These are phyloP conservation scores for Prunus yedoensis DNA, from an alignment of 331 rosid genomes.

Conservation along the genomic window DNA sequence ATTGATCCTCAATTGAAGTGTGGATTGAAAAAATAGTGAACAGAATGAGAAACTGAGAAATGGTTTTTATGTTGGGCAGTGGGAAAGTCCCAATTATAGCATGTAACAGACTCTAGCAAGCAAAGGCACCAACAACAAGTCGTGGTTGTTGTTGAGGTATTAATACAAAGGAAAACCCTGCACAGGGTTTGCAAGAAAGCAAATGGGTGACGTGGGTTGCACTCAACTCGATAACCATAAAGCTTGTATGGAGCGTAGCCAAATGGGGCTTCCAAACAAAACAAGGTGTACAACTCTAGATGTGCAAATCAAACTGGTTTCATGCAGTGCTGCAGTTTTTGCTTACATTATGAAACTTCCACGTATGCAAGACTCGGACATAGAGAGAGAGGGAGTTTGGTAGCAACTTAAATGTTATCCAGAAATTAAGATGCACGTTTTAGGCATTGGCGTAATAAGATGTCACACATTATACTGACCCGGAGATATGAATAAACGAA, in stretches of 20 bases:
- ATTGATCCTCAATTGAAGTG: too few relatives aligned
- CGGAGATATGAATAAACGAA: too few relatives aligned
- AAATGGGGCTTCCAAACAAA: conserved; percentile 17
- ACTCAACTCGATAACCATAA: conserved; percentile 1
- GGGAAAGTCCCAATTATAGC: too few relatives aligned
- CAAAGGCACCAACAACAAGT: too few relatives aligned
- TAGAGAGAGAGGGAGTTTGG: neutral
- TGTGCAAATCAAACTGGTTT: neutral
- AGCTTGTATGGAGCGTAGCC: neutral
- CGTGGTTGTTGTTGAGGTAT: neutral
- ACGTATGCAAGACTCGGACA: too few relatives aligned
- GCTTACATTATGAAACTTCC: neutral
- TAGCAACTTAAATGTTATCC: neutral
- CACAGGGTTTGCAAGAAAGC: neutral
- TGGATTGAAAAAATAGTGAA: too few relatives aligned
- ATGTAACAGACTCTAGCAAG: too few relatives aligned
- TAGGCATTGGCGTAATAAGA: neutral
- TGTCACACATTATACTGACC: too few relatives aligned
- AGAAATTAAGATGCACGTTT: neutral
- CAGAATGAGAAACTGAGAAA: too few relatives aligned
- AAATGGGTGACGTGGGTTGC: conserved; percentile 19
- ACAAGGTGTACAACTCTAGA: neutral
- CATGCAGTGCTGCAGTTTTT: neutral
- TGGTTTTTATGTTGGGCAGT: too few relatives aligned
- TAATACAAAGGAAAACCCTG: neutral